These are phyloP conservation scores for Trametes cingulata DNA, from an alignment of 768 basidiomycete species.

Conservation along the genomic window DNA sequence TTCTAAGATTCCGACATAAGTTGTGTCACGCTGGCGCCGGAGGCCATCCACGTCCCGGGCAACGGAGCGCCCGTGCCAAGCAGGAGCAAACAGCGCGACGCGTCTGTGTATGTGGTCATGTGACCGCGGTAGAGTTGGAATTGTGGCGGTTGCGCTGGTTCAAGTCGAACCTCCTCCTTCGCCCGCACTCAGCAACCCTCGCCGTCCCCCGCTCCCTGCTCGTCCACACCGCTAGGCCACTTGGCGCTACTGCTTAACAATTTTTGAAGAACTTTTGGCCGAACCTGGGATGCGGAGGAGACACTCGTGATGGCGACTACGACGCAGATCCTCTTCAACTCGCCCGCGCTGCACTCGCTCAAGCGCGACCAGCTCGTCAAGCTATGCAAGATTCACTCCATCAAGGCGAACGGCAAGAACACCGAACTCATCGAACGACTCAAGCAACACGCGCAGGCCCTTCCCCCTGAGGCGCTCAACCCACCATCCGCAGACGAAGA, in stretches of 20 bases:
- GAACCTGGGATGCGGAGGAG: not conserved
- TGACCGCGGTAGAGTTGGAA: conserved; percentile 15
- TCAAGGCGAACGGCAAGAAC: conserved; percentile 83
- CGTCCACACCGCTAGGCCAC: not conserved
- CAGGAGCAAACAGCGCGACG: conserved; percentile 7
- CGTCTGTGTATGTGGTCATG: conserved; percentile 3
- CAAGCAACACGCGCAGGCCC: conserved; percentile 63
- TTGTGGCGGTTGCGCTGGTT: conserved; percentile 9
- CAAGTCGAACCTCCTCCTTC: conserved; percentile 1
- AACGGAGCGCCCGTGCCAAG: not conserved
- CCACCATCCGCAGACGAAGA: conserved; percentile 30
- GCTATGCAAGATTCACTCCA: conserved; percentile 78
- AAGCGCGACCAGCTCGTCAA: conserved; percentile 85
- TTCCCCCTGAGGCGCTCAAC: conserved; percentile 53
- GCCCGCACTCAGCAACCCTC: not conserved
- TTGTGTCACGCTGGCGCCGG: too few relatives aligned
- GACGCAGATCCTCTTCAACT: conserved; percentile 81
- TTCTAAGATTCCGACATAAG: too few relatives aligned
- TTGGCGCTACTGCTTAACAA: too few relatives aligned
- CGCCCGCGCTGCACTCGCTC: conserved; percentile 78
- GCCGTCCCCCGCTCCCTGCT: not conserved
- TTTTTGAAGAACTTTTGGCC: too few relatives aligned
- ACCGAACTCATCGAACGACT: conserved; percentile 69
- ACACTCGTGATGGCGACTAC: conserved; percentile 58
- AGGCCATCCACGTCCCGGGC: too few relatives aligned